phyloP scores from a whole-genome alignment of 257 asterid species.

The Forsythia suspensa region DNA sequence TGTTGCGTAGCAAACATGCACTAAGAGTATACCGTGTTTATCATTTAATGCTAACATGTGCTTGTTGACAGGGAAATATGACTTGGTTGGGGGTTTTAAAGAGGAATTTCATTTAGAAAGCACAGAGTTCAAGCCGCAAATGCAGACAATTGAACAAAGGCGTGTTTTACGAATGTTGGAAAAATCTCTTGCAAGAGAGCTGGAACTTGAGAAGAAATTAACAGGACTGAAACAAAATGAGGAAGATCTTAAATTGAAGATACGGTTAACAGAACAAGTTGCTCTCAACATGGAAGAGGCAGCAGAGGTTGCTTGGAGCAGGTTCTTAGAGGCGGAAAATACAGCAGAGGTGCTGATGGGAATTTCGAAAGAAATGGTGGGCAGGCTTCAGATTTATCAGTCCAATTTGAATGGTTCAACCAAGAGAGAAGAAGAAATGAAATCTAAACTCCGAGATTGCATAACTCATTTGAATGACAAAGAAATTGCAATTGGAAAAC shows the following conservation, averaged over 20 bases:
- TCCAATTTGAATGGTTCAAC: conserved; percentile 31
- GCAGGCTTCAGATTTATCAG: conserved; percentile 41
- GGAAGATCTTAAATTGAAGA: conserved; percentile 68
- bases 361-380: conserved; percentile 70
- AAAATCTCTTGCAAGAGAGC: conserved; percentile 67
- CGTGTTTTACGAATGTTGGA: conserved; percentile 74
- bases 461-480: conserved; percentile 42
- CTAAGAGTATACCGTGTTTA: background rate
- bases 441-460: conserved; percentile 42
- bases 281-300: conserved; percentile 87
- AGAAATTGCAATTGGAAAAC: conserved; percentile 44
- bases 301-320: conserved; percentile 82
- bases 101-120: conserved; percentile 33
- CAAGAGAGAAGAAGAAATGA: conserved; percentile 46
- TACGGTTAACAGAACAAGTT: conserved; percentile 64
- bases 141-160: conserved; percentile 47
- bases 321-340: conserved; percentile 85
- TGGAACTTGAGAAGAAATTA: conserved; percentile 76
- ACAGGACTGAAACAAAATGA: conserved; percentile 63
- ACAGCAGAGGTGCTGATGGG: conserved; percentile 73
- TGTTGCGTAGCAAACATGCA: background rate
- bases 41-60: background rate
- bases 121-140: conserved; percentile 44
- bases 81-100: conserved; percentile 38
- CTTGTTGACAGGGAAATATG: conserved; percentile 46